Evolutionary conservation across 306 rosid genomes (phyloP).

Genomic region (Senna tora): DNA sequence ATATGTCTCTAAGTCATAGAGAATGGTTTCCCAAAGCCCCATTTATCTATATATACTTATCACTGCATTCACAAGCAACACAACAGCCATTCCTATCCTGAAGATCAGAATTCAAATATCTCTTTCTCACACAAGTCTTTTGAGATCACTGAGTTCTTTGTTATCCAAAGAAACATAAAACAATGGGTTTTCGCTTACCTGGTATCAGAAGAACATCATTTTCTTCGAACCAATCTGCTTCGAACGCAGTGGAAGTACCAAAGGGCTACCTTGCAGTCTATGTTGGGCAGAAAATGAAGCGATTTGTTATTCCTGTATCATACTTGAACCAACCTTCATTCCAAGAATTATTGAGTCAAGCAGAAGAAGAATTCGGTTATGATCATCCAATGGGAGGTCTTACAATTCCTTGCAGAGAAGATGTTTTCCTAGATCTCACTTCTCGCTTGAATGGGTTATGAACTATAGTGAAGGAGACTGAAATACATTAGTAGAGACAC

Average conservation of each 20-base stretch:
- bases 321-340: conserved; percentile 49
- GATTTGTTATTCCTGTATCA: conserved; percentile 47
- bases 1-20: neutral
- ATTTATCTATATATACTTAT: conserved; percentile 31
- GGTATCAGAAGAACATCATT: conserved; percentile 32
- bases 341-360: conserved; percentile 40
- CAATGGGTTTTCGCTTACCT: conserved; percentile 43
- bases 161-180: neutral
- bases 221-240: conserved; percentile 25
- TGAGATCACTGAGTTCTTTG: neutral
- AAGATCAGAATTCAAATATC: conserved; percentile 16
- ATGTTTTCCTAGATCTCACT: conserved; percentile 40
- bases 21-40: neutral
- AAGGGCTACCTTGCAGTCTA: conserved; percentile 50
- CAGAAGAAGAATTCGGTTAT: conserved; percentile 56
- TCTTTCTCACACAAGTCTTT: conserved; percentile 19
- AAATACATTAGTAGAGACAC: neutral
- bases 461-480: neutral
- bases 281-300: conserved; percentile 52
- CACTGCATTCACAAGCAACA: conserved; percentile 29
- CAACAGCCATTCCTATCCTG: conserved; percentile 4
- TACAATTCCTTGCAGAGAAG: conserved; percentile 54
- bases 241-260: conserved; percentile 41
- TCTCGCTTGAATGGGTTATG: conserved; percentile 35
- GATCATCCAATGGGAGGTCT: conserved; percentile 60